Base-by-base conservation (phyloP, 2,329 filamentous ascomycete species). In the Blastomyces silverae region DNA sequence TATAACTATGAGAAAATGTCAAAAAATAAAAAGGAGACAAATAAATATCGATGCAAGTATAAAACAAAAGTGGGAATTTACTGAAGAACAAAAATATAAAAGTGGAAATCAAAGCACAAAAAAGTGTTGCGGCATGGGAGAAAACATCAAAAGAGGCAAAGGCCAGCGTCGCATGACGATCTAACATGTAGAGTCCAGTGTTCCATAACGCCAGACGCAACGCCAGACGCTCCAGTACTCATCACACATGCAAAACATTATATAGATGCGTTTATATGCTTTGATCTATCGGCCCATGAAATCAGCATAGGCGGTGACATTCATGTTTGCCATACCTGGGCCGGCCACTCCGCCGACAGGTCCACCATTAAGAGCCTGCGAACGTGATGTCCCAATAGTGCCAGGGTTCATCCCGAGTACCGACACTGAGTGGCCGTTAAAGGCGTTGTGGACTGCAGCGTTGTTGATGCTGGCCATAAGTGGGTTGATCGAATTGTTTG, bases 281-380 rank as follows among this genome's bases (percentile, higher is more conserved):
- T 46, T 61, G 39, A 44, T 67, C 75, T 73, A 80, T 66, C 79
- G 77, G 68, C 79, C 79, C 79, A 81, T 80, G 72, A 80, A 80
- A 70, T 80, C 79, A 65, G 78, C 77, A 71, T 78, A 80, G 66
- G 59, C 59, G 22, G 60, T 48, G 11, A 71, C 66, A 48, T 68
- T 68, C 64, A 69, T 68, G 31, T 58, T 58, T 42, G 56, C 37
- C 56, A 58, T 39, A 44, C 37, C 42, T 25, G 64, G 66, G 3
- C 64, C 65, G 13, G 60, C 56, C 57, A 66, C 57, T n/a, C 57
- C 57, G 25, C 57, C 57, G 25, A 46, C 22, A 22, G 57, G 57
- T 20, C 42, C 44, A n/a, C 58, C 58, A n/a, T 61, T 61, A 34
- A 61, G 25, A 42, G 58, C n/a, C 8, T 61, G 58, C 17, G 58